Evolutionary conservation across 2,329 filamentous ascomycete species (phyloP), one percentile per base, ranked within the genome.

Genomic region (Aspergillus novofumigatus): DNA sequence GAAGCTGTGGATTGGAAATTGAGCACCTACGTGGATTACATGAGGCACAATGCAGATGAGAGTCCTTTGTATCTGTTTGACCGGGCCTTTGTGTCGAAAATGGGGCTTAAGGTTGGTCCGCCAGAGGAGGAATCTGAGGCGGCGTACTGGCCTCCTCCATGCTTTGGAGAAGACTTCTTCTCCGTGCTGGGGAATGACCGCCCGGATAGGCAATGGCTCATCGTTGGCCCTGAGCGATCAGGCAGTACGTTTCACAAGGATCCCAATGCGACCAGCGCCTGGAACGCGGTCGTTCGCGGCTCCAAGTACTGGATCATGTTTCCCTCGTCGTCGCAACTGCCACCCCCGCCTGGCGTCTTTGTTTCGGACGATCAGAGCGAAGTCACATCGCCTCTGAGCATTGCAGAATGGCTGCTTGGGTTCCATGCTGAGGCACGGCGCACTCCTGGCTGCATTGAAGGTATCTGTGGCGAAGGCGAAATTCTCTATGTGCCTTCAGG

Each of bases 251-350:
- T 97, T 71, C 93, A 97, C 78, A 97, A 97, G 72, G 86, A 87
- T 65, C 85, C 84, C 2, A 87, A 87, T 68, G 84, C 83, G 1
- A 87, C 82, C 20, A 79, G 86, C 66, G 93, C 94, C 0, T 97
- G 93, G 94, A 97, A 97, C 71, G 93, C 92, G 0, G 91, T 97
- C 14, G 80, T 97, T 28, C 86, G 88, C 58, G 94, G 93, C 4
- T 85, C 88, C 35, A 97, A 97, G 71, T 97, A 97, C 79, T 97
- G 94, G 93, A 93, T 97, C 72, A 95, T 97, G 91, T 97, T 97
- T 69, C 92, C 91, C 0, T 88, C 90, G 0, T 85, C 85, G 0
- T 72, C 79, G 1, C 76, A 76, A 20, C 71, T 81, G 5, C 83
- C 86, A 0, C 81, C 86, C 3, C 92, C 94, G 6, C 93, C 93